phyloP scores from a whole-genome alignment of 805 yeast genomes.

The Starmerella bombi region DNA sequence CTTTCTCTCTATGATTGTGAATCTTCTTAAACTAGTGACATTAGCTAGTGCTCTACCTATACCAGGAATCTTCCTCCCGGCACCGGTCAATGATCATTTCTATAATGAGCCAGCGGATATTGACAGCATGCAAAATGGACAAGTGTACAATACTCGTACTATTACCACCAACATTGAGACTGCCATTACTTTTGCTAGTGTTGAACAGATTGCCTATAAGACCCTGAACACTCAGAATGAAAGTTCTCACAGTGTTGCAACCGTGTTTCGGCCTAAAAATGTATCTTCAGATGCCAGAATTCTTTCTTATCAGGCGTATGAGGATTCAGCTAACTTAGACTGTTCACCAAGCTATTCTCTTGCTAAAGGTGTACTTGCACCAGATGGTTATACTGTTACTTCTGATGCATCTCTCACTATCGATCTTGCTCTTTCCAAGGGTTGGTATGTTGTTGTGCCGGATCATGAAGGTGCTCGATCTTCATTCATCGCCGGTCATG shows the following conservation, averaged over 20 bases:
- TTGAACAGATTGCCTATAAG: slow-evolving; percentile 14
- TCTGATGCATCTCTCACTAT: slow-evolving; percentile 1
- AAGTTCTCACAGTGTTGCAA: slow-evolving; percentile 13
- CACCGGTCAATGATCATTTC: slow-evolving; percentile 7
- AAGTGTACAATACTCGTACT: slow-evolving; percentile 5
- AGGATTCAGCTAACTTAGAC: no score
- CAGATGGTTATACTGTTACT: no score
- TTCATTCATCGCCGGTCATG: no score
- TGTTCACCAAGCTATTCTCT: slow-evolving; percentile 22
- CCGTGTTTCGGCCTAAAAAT: slow-evolving; percentile 12
- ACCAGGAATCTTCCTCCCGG: not conserved
- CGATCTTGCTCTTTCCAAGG: slow-evolving; percentile 3
- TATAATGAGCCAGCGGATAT: slow-evolving; percentile 6
- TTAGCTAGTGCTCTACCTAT: not conserved
- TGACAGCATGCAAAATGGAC: slow-evolving; percentile 4
- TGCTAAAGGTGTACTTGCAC: slow-evolving; percentile 6
- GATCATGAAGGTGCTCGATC: no score
- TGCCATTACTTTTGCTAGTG: not conserved
- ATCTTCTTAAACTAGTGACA: no score
- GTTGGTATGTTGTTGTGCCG: no score
- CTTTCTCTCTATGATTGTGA: no score
- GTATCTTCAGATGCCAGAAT: slow-evolving; percentile 7
- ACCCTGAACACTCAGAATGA: slow-evolving; percentile 10
- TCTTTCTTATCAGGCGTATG: slow-evolving; percentile 22
- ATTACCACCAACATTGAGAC: not conserved